phyloP scores from a whole-genome alignment of 2,329 filamentous ascomycete genomes.

The Fusarium armeniacum region DNA sequence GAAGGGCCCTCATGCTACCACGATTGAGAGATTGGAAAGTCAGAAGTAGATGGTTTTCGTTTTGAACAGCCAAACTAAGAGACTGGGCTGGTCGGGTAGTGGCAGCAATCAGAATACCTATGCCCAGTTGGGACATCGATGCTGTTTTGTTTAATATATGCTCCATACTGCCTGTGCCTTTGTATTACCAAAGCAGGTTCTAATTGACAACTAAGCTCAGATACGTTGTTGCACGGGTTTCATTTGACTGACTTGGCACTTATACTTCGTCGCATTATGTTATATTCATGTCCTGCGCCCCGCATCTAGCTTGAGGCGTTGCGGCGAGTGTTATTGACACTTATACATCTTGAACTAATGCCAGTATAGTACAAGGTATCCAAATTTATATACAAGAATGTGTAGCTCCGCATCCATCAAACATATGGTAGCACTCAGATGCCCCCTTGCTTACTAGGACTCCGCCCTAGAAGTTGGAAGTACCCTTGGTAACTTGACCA shows the following conservation, averaged over 20 bases:
- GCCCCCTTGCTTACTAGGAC: no score
- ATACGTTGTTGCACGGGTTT: not conserved
- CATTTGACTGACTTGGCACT: no score
- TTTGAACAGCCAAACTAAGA: fast-evolving
- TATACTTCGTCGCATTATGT: not conserved
- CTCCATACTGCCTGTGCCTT: no score
- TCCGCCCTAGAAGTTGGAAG: constrained; percentile 5
- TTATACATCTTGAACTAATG: not conserved
- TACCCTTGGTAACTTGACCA: constrained; percentile 21
- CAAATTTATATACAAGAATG: constrained; percentile 30
- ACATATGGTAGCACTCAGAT: not conserved
- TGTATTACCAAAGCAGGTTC: no score
- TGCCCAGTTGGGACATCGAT: not conserved
- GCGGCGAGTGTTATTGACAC: not conserved
- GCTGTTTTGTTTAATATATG: not conserved
- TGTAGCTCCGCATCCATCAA: not conserved
- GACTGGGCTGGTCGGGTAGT: fast-evolving
- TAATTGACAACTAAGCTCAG: not conserved
- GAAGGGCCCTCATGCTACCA: constrained; percentile 14
- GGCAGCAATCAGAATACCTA: not conserved
- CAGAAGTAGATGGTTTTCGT: not conserved
- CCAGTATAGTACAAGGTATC: constrained; percentile 1
- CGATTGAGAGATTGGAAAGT: constrained; percentile 1
- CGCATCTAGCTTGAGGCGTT: not conserved
- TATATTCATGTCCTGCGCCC: constrained; percentile 2